Evolutionary conservation across 148 eudicot species (phyloP).

Genomic region (Hydrangea macrophylla): DNA sequence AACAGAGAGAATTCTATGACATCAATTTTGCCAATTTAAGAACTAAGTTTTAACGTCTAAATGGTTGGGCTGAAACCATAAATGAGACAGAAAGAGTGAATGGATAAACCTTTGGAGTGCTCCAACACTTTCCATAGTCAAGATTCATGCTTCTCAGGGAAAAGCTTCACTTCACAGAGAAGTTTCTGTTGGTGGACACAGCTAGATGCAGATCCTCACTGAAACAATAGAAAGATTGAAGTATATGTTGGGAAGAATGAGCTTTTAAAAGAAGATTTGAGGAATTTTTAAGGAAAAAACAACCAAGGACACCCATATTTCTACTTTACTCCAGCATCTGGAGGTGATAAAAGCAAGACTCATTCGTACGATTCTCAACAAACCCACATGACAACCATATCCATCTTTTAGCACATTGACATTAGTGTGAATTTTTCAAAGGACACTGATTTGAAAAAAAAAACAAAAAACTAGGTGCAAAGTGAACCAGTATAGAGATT

Average conservation of each 20-base stretch:
- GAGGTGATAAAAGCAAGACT: conserved; percentile 6
- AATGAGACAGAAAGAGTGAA: conserved; percentile 1
- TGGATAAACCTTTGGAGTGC: conserved; percentile 48
- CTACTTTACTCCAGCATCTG: conserved; percentile 10
- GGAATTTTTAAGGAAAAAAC: conserved; percentile 4
- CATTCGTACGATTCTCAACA: conserved; percentile 17
- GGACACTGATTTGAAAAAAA: not conserved
- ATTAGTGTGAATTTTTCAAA: not conserved
- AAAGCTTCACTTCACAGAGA: conserved; percentile 21
- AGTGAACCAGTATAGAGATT: not conserved
- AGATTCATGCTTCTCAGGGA: conserved; percentile 46
- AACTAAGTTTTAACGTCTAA: not conserved
- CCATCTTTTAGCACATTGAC: conserved; percentile 8
- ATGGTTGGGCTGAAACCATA: not conserved
- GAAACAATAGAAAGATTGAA: conserved; percentile 17
- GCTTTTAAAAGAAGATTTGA: not conserved
- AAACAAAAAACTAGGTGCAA: not conserved
- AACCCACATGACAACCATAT: conserved; percentile 19
- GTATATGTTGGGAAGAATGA: not conserved
- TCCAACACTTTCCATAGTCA: conserved; percentile 45
- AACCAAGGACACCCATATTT: conserved; percentile 20
- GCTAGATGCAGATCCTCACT: conserved; percentile 24
- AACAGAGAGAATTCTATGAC: not conserved
- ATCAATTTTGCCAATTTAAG: not conserved
- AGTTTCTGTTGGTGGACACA: conserved; percentile 2